phyloP scores from a whole-genome alignment of 2,329 filamentous ascomycete genomes.

The Fusarium camptoceras region DNA sequence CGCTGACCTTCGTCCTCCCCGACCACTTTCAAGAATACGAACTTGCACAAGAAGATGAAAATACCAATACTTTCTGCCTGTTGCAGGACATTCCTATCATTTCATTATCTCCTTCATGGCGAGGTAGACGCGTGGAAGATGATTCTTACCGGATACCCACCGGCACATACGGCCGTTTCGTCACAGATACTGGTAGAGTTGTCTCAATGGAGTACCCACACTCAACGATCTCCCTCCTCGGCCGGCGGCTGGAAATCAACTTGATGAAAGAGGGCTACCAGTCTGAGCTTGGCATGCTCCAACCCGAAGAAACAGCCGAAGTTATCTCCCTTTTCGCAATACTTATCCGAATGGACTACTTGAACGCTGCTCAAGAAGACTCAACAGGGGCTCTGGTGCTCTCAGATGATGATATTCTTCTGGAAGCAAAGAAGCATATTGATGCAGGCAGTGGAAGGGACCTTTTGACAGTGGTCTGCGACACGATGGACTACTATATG shows the following conservation, averaged over 20 bases:
- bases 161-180: conserved; percentile 76
- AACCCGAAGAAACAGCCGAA: conserved; percentile 74
- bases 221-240: conserved; percentile 82
- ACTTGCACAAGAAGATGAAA: conserved; percentile 86
- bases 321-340: conserved; percentile 79
- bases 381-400: conserved; percentile 49
- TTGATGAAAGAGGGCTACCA: conserved; percentile 67
- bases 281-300: conserved; percentile 64
- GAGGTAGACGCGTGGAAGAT: conserved; percentile 57
- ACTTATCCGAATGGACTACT: conserved; percentile 67
- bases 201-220: conserved; percentile 83
- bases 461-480: conserved; percentile 83
- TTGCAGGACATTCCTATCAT: conserved; percentile 74
- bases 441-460: conserved; percentile 69
- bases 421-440: conserved; percentile 66
- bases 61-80: conserved; percentile 81
- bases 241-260: conserved; percentile 78
- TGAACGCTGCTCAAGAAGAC: conserved; percentile 50
- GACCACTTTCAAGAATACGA: conserved; percentile 78
- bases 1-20: conserved; percentile 83
- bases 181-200: conserved; percentile 81
- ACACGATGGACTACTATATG: conserved; percentile 81
- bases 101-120: conserved; percentile 58
- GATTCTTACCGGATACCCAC: conserved; percentile 71
- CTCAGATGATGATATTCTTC: conserved; percentile 60